Conservation (phyloP, 2,329 filamentous ascomycete genomes). For the Cadophora malorum region DNA sequence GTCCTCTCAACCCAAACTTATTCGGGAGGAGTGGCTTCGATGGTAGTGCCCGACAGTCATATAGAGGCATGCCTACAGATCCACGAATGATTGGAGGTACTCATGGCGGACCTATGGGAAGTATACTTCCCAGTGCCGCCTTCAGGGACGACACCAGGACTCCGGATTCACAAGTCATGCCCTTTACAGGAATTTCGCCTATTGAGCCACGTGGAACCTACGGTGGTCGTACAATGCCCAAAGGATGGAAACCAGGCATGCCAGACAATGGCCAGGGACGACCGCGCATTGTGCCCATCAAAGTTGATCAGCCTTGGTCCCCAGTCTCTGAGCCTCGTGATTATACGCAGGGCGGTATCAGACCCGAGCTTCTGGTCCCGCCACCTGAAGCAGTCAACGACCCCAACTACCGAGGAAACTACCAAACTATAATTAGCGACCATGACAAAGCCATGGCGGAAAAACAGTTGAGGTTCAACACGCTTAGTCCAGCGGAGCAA, state of each 20-base stretch:
- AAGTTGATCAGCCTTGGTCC: not conserved
- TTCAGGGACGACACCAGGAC: not conserved
- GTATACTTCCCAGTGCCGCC: not conserved
- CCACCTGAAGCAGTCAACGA: not conserved
- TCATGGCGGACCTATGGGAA: not conserved
- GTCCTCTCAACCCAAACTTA: no score
- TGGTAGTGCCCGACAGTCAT: no score
- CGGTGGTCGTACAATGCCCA: not conserved
- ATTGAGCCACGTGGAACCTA: not conserved
- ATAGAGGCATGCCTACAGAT: not conserved
- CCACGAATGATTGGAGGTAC: not conserved
- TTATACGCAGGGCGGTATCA: not conserved
- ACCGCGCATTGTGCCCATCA: no score
- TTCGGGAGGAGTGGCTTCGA: no score
- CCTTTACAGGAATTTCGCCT: not conserved
- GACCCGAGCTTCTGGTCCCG: not conserved
- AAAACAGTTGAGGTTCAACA: not conserved
- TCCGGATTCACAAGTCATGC: not conserved
- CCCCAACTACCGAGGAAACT: not conserved
- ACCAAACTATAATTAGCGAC: not conserved
- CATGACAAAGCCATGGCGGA: conserved; percentile 5
- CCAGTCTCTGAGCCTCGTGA: not conserved
- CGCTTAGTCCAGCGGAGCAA: not conserved
- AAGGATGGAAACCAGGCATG: not conserved
- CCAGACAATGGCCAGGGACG: not conserved